phyloP scores from a whole-genome alignment of 1,139 yeast species.

The Geotrichum citri-aurantii region DNA sequence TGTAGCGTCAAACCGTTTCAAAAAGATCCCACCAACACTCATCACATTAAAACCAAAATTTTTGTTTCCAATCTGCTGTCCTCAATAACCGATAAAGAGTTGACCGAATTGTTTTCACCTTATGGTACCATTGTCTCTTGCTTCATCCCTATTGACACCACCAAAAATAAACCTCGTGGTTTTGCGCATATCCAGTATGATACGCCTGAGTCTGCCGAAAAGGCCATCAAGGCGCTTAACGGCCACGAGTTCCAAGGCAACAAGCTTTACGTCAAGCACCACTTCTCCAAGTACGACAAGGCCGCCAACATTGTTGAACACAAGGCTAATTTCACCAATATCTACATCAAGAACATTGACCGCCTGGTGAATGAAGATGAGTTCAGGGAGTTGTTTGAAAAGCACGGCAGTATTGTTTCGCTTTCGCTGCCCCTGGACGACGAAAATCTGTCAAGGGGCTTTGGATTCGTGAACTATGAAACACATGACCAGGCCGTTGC shows the following conservation, averaged over 20 bases:
- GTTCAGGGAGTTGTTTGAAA: constrained; percentile 23
- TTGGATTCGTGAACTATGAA: constrained; percentile 83
- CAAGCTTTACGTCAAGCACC: constrained; percentile 85
- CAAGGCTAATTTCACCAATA: constrained; percentile 80
- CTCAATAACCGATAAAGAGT: constrained; percentile 69
- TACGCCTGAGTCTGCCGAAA: constrained; percentile 69
- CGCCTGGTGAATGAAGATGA: constrained; percentile 23
- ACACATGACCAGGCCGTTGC: constrained; percentile 70
- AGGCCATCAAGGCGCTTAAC: constrained; percentile 82
- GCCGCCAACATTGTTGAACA: constrained; percentile 75
- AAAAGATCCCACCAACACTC: not conserved
- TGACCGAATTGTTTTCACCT: constrained; percentile 75
- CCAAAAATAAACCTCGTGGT: constrained; percentile 43
- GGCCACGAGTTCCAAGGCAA: constrained; percentile 83
- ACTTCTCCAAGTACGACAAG: constrained; percentile 79
- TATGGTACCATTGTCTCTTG: constrained; percentile 87
- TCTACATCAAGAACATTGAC: constrained; percentile 77
- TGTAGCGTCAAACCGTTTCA: constrained; percentile 94
- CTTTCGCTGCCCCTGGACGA: constrained; percentile 73
- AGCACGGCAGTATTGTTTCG: constrained; percentile 53
- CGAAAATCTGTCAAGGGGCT: constrained; percentile 79
- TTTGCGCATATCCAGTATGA: constrained; percentile 93
- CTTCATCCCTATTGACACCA: constrained; percentile 81
- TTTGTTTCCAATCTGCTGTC: constrained; percentile 87
- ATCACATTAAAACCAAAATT: constrained; percentile 48